Conservation (phyloP, 164 flowering plant species). For the Vitis labrusca region DNA sequence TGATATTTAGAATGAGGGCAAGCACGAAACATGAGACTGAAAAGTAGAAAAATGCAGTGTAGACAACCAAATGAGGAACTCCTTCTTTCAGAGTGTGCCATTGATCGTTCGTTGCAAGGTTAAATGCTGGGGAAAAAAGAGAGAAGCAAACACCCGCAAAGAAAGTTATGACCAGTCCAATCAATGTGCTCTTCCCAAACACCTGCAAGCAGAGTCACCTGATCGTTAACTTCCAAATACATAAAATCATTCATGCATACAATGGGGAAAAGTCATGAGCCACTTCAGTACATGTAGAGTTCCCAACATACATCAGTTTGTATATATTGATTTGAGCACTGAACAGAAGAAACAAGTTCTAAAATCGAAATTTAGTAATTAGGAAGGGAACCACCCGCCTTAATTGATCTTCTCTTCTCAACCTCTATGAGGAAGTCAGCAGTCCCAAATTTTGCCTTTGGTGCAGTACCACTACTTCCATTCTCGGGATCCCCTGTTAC, state of each 20-base stretch:
- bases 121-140: constrained; percentile 79
- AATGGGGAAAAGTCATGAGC: too few relatives aligned
- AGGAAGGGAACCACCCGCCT: constrained; percentile 37
- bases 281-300: too few relatives aligned
- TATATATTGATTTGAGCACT: too few relatives aligned
- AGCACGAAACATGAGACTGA: constrained; percentile 63
- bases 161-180: constrained; percentile 60
- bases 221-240: too few relatives aligned
- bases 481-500: constrained; percentile 25
- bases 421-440: constrained; percentile 68
- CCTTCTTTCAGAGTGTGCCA: constrained; percentile 62
- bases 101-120: constrained; percentile 84
- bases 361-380: not conserved
- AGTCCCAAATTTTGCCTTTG: constrained; percentile 63
- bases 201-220: constrained; percentile 39
- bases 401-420: constrained; percentile 75
- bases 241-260: too few relatives aligned
- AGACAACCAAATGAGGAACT: constrained; percentile 68
- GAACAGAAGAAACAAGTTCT: too few relatives aligned
- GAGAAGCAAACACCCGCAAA: constrained; percentile 81
- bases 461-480: constrained; percentile 18
- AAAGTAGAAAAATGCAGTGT: constrained; percentile 87
- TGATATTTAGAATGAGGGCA: constrained; percentile 61
- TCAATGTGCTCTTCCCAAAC: constrained; percentile 57
- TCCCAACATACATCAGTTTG: too few relatives aligned